These are phyloP conservation scores for Sabuloglossum arenarium DNA, from an alignment of 495 filamentous ascomycete genomes.

Conservation along the genomic window DNA sequence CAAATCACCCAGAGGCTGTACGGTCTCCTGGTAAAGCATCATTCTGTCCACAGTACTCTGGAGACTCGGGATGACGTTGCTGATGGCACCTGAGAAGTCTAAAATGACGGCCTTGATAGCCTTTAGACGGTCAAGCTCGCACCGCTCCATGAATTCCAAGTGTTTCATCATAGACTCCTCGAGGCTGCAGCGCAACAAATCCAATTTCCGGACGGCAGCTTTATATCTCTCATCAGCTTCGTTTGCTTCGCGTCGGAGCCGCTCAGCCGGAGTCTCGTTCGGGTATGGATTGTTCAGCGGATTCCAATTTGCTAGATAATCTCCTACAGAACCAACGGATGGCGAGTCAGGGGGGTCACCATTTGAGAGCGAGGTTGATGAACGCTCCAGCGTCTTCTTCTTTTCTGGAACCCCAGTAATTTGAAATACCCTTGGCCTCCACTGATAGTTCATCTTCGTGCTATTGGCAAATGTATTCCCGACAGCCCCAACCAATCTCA, in stretches of 20 bases:
- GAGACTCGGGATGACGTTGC: slow-evolving; percentile 91
- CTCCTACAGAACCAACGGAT: slow-evolving; percentile 52
- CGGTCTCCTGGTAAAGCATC: slow-evolving; percentile 97
- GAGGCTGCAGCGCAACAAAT: slow-evolving; percentile 74
- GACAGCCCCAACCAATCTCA: slow-evolving; percentile 81
- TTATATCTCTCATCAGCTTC: slow-evolving; percentile 95
- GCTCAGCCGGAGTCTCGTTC: slow-evolving; percentile 77
- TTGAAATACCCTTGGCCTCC: slow-evolving; percentile 81
- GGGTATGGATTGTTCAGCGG: slow-evolving; percentile 72
- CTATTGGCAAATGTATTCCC: slow-evolving; percentile 94
- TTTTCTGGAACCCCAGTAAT: slow-evolving; percentile 71
- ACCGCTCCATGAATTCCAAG: slow-evolving; percentile 91
- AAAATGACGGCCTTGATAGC: slow-evolving; percentile 95
- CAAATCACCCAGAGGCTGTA: slow-evolving; percentile 79
- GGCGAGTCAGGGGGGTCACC: slow-evolving; percentile 42
- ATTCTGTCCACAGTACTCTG: slow-evolving; percentile 93
- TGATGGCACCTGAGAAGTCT: slow-evolving; percentile 93
- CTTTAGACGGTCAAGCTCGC: slow-evolving; percentile 86
- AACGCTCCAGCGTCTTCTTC: slow-evolving; percentile 48
- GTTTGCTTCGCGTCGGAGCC: slow-evolving; percentile 66
- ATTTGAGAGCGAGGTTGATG: slow-evolving; percentile 31
- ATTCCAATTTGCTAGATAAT: slow-evolving; percentile 82
- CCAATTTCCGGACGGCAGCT: slow-evolving; percentile 57
- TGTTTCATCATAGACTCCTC: slow-evolving; percentile 89
- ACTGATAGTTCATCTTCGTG: slow-evolving; percentile 92